Conservation (phyloP, 2,329 filamentous ascomycete species). For the Aspergillus floridensis region DNA sequence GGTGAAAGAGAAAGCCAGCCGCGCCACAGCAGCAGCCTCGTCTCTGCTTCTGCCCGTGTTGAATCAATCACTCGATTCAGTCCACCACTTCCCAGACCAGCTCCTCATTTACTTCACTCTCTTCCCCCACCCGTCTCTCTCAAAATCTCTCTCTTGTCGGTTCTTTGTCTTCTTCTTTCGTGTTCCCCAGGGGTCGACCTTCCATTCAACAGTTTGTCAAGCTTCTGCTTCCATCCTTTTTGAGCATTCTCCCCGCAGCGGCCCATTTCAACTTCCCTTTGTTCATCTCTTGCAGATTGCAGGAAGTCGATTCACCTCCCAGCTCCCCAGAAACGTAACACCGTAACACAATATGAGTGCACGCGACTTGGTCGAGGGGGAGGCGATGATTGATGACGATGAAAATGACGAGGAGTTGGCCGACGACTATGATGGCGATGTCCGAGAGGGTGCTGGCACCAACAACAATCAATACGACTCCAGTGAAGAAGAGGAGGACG, state of each 20-base stretch:
- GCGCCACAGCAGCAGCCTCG: constrained; percentile 1
- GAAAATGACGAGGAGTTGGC: constrained; percentile 79
- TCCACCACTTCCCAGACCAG: not conserved
- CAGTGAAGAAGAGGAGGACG: constrained; percentile 87
- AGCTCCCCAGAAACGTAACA: constrained; percentile 3
- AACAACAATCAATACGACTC: constrained; percentile 68
- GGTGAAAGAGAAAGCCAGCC: not conserved
- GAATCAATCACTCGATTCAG: not conserved
- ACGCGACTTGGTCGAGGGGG: constrained; percentile 72
- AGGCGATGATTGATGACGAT: constrained; percentile 84
- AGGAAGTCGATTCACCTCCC: not conserved
- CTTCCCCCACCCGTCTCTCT: not conserved
- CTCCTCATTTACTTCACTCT: not conserved
- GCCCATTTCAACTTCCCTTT: not conserved
- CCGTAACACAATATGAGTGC: constrained; percentile 53
- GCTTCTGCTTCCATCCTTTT: not conserved
- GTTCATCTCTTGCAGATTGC: constrained; percentile 1
- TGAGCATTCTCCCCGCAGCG: not conserved
- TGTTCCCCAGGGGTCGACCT: not conserved
- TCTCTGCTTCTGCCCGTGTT: not conserved
- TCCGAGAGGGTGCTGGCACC: constrained; percentile 39
- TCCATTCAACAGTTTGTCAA: not conserved
- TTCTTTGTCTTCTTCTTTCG: not conserved
- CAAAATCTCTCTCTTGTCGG: not conserved
- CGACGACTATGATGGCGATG: constrained; percentile 66